Base-by-base conservation (phyloP, 2,329 filamentous ascomycete genomes). In the Fusarium bulbicola region DNA sequence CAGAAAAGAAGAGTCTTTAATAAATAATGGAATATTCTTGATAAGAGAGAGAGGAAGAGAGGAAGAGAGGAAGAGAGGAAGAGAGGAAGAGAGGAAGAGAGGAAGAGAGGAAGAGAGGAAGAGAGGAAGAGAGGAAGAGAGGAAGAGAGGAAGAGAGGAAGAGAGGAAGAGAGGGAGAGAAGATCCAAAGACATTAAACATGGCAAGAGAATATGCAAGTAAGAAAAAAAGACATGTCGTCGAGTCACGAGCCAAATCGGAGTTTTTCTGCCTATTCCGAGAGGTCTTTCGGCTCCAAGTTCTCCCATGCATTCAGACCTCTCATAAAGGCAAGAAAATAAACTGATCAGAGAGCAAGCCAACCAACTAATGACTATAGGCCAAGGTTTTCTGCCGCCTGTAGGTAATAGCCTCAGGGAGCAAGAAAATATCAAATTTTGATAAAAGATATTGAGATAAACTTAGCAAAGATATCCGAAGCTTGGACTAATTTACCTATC, bases 161-260 rank as follows among this genome's bases (percentile, higher is more conserved):
- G 18, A 14, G 21, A 46, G 30, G 30, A 16, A 30, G 47, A 34
- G 11, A 37, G 30, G 30, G 24, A 30, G 47, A 39, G 11, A 37
- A 21, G 6, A 11, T 24, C 20, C 13, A 21, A 26, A 7, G n/a
- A 15, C 13, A 24, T 36, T 8, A 21, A n/a, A 9, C 40, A 42
- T 9, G 24, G 28, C 28, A 47, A 28, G 14, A 26, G 24, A 26
- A 43, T 24, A 49, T 58, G 21, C 24, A 49, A 49, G 36, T 58
- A 24, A 28, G 36, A 46, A 37, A 43, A 37, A 30, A 18, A 39
- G 20, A 15, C 45, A 46, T 46, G 13, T 37, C 32, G 18, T 21
- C 40, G 15, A 65, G 46, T 65, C 58, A 65, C 58, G 39, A 54
- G 58, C 46, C 37, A n/a, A 37, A 54, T 46, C 56, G 37, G 50